Percentiles rank a stretch among this genome's conserved stretches.
phyloP scores from a whole-genome alignment of 2,329 filamentous ascomycete species.

The Arthrobotrys iridis region DNA sequence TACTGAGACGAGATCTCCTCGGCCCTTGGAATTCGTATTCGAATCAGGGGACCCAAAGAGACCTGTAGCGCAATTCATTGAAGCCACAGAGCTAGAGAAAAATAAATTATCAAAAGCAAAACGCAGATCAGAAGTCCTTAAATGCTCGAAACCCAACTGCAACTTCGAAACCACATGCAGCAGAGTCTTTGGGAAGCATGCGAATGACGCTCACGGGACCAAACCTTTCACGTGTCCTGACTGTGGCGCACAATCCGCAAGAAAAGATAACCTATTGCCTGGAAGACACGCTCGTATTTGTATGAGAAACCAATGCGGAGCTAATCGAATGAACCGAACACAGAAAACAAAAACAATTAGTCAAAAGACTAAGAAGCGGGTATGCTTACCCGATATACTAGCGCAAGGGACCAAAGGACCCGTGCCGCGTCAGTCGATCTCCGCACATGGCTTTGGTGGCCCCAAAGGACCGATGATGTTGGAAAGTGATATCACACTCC shows the following conservation, averaged over 20 bases:
- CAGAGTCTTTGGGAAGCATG: not conserved
- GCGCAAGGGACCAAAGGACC: not conserved
- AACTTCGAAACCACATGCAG: not conserved
- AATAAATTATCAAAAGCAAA: not conserved
- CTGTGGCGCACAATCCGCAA: not conserved
- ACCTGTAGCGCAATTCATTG: not conserved
- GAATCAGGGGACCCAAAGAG: not conserved
- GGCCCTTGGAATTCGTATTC: not conserved
- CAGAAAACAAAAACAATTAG: not conserved
- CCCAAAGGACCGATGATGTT: not conserved
- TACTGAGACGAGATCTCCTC: no score
- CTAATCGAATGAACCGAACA: not conserved
- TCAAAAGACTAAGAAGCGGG: not conserved
- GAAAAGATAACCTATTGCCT: conserved; percentile 9
- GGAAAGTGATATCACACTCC: not conserved
- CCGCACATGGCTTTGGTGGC: not conserved
- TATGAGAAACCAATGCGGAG: not conserved
- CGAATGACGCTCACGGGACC: not conserved
- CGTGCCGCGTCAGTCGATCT: not conserved
- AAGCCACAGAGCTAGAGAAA: not conserved
- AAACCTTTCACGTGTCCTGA: not conserved
- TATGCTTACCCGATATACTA: not conserved
- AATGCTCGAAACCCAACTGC: not conserved
- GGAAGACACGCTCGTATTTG: not conserved
- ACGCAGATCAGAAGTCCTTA: not conserved